Conservation (phyloP, 106 monocot genomes). For the Phalaenopsis aphrodite region DNA sequence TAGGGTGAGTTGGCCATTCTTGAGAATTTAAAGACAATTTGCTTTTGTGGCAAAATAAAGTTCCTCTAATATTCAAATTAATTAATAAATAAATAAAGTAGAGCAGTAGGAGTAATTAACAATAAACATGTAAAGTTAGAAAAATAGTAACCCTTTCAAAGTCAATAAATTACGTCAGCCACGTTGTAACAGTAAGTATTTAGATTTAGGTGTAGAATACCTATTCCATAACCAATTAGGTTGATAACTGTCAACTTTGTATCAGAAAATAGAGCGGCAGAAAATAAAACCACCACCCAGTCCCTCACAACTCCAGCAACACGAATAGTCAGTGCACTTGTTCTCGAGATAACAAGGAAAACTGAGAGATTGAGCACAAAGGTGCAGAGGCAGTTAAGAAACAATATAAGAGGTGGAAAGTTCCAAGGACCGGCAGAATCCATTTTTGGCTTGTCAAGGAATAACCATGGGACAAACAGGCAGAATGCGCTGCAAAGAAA, state of each 20-base stretch:
- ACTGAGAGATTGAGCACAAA: constrained; percentile 92
- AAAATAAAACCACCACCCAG: constrained; percentile 87
- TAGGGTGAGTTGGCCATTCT: background rate
- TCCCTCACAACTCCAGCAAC: constrained; percentile 98
- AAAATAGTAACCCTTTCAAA: too few species aligned
- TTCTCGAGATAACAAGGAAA: constrained; percentile 85
- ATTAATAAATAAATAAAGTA: too few species aligned
- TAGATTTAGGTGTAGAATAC: constrained; percentile 22
- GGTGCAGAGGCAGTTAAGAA: constrained; percentile 84
- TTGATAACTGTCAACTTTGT: constrained; percentile 75
- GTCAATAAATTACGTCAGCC: background rate
- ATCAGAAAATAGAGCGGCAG: constrained; percentile 69
- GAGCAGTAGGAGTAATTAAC: too few species aligned
- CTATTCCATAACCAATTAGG: constrained; percentile 84
- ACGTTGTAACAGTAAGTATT: background rate
- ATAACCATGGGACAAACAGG: constrained; percentile 90
- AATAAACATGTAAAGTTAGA: too few species aligned
- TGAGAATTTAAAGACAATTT: background rate
- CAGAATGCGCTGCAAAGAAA: constrained; percentile 68
- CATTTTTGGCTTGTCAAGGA: constrained; percentile 95
- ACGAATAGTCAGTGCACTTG: constrained; percentile 92
- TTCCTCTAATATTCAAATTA: background rate
- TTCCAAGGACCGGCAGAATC: constrained; percentile 65
- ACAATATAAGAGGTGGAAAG: constrained; percentile 58
- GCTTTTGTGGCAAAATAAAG: background rate